phyloP scores from a whole-genome alignment of 306 rosid genomes.

The Trichosanthes truncata region DNA sequence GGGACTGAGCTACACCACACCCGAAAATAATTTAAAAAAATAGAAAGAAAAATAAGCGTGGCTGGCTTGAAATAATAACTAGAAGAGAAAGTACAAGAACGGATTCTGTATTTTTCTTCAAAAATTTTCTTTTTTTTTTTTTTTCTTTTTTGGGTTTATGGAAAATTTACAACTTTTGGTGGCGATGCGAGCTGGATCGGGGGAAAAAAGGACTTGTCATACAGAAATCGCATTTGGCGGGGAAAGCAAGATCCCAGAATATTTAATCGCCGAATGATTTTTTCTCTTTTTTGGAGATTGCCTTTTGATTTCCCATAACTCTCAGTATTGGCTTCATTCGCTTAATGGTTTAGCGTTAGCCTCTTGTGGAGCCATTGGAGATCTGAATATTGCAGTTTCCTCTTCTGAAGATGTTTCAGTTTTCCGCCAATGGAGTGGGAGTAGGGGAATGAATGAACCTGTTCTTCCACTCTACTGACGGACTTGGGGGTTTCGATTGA shows the following conservation, averaged over 20 bases:
- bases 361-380: constrained; percentile 3
- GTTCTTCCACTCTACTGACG: neutral
- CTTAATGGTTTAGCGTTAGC: neutral
- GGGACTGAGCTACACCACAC: neutral
- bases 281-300: neutral
- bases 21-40: neutral
- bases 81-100: neutral
- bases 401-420: neutral
- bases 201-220: neutral
- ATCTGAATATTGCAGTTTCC: constrained; percentile 2
- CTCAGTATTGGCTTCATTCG: neutral
- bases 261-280: neutral
- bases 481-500: constrained; percentile 5
- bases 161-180: neutral
- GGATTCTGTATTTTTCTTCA: neutral
- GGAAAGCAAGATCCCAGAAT: constrained; percentile 4
- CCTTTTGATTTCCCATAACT: neutral
- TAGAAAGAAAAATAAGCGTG: neutral
- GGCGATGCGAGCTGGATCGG: neutral
- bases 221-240: constrained; percentile 1
- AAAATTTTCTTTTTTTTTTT: neutral
- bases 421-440: constrained; percentile 11
- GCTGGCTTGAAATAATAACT: neutral
- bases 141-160: neutral
- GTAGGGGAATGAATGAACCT: neutral